Base-by-base conservation (phyloP, 2,329 filamentous ascomycete species). In the Penicillium rolfsii region DNA sequence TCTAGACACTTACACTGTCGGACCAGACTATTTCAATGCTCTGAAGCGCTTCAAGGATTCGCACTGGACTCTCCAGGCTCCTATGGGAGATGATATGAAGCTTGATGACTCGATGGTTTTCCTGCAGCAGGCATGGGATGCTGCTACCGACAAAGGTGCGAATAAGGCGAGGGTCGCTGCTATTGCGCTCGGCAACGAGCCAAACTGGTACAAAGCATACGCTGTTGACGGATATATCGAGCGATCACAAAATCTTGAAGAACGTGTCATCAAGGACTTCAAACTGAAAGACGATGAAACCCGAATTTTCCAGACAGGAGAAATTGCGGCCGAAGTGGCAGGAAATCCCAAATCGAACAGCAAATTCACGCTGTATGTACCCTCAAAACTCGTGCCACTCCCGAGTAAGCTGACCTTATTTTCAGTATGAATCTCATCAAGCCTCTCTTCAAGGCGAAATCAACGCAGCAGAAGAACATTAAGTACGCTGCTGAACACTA, bases 401-500 rank as follows among this genome's bases (percentile, higher is more conserved):
- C 28, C 5, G 8, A 6, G 14, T 35, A 35, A 19, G 48, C 30
- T 50, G 2, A 50, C 28, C 1, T 2, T 22, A 3, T 4, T 2
- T 6, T 16, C 12, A 50, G 48, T 28, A 35, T 35, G 48, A 16
- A 35, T 22, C 48, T 50, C 1, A 19, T 50, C 28, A 50, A 11
- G 16, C 28, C 48, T 12, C 48, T 50, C 14, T 50, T 50, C 5
- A 35, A 50, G 30, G 48, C 14, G 30, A 26, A 46, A 14, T 38
- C 30, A 4, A 43, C 40, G 9, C 40, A 43, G 40, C 40, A 43
- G 11, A 46, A 53, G 14, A 33, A 61, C 53, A 28, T 59, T 48
- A 65, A 64, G 36, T 61, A 53, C 24, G 63, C 58, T 19, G 63
- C 63, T 16, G 55, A 64, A 58, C 63, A 65, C 49, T 65, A 52